phyloP scores from a whole-genome alignment of 371 early-diverging fungal genomes.

The Fennellomyces sp. region DNA sequence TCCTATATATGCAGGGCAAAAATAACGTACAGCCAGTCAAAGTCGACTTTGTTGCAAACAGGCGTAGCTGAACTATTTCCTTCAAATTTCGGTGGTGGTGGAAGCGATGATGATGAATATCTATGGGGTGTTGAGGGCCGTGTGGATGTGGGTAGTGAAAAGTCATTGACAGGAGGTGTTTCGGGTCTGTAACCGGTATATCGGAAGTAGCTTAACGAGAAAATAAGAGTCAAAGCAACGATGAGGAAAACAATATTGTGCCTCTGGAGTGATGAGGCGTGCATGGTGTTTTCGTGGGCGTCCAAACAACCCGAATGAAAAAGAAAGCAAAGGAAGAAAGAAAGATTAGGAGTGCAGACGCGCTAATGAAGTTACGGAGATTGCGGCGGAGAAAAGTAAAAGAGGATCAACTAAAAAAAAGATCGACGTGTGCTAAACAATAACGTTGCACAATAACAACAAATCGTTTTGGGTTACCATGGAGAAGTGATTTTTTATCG shows the following conservation, averaged over 20 bases:
- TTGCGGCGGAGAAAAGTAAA: background rate
- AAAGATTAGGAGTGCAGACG: background rate
- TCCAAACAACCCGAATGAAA: background rate
- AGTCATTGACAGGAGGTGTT: slow-evolving; percentile 15
- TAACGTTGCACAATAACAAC: background rate
- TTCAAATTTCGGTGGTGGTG: slow-evolving; percentile 8
- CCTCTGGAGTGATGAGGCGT: slow-evolving; percentile 16
- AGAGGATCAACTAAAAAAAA: slow-evolving; percentile 11
- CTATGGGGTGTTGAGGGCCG: background rate
- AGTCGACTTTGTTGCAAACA: slow-evolving; percentile 25
- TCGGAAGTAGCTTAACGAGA: slow-evolving; percentile 18
- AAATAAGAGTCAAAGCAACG: slow-evolving; percentile 14
- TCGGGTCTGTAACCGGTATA: slow-evolving; percentile 14
- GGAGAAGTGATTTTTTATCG: background rate
- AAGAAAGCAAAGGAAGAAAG: background rate
- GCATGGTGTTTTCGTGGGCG: background rate
- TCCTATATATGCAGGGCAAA: background rate
- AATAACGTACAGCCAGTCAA: slow-evolving; percentile 34
- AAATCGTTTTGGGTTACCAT: too few relatives aligned
- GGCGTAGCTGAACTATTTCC: slow-evolving; percentile 1
- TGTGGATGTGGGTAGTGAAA: slow-evolving; percentile 3
- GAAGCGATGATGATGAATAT: background rate
- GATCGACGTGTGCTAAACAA: slow-evolving; percentile 11
- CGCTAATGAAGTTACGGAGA: background rate
- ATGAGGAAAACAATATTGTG: slow-evolving; percentile 19